phyloP scores from a whole-genome alignment of 1,284 basidiomycete species.

The Anthracocystis walkeri region DNA sequence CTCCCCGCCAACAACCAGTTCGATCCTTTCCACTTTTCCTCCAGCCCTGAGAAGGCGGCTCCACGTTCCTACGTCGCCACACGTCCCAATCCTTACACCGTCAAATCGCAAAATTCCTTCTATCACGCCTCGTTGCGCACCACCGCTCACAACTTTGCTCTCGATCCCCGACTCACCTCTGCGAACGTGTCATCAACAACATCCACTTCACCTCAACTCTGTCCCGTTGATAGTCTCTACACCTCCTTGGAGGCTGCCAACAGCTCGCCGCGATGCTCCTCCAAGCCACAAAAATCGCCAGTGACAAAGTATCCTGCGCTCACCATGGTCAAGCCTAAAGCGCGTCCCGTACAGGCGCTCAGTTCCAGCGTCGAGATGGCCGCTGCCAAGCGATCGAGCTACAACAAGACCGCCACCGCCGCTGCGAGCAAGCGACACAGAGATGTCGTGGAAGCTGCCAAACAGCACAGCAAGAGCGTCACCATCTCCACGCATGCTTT shows the following conservation, averaged over 20 bases:
- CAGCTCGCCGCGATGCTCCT: slow-evolving; percentile 30
- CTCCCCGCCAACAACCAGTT: slow-evolving; percentile 13
- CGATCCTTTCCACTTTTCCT: slow-evolving; percentile 39
- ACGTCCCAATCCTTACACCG: slow-evolving; percentile 37
- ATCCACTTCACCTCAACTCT: neutral
- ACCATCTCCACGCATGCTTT: neutral
- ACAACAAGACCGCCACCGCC: slow-evolving; percentile 2
- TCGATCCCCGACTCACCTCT: slow-evolving; percentile 15
- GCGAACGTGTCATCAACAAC: neutral
- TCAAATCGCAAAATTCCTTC: slow-evolving; percentile 36
- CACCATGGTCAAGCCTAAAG: slow-evolving; percentile 44
- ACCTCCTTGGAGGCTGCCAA: slow-evolving; percentile 28
- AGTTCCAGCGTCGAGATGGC: slow-evolving; percentile 15
- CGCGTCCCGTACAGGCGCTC: slow-evolving; percentile 17
- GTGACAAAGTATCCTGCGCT: slow-evolving; percentile 6
- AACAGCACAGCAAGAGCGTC: slow-evolving; percentile 13
- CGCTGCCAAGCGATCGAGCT: slow-evolving; percentile 14
- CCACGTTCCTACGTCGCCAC: slow-evolving; percentile 28
- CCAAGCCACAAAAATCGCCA: slow-evolving; percentile 14
- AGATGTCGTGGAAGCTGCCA: slow-evolving; percentile 13
- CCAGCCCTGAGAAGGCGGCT: slow-evolving; percentile 29
- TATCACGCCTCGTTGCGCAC: slow-evolving; percentile 27
- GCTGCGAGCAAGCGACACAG: slow-evolving; percentile 15
- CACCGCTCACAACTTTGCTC: slow-evolving; percentile 2
- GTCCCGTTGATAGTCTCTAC: slow-evolving; percentile 20